Evolutionary conservation across 78 protist genomes (phyloP), one percentile per base, ranked within the genome.

Genomic region (Tieghemostelium lacteum): DNA sequence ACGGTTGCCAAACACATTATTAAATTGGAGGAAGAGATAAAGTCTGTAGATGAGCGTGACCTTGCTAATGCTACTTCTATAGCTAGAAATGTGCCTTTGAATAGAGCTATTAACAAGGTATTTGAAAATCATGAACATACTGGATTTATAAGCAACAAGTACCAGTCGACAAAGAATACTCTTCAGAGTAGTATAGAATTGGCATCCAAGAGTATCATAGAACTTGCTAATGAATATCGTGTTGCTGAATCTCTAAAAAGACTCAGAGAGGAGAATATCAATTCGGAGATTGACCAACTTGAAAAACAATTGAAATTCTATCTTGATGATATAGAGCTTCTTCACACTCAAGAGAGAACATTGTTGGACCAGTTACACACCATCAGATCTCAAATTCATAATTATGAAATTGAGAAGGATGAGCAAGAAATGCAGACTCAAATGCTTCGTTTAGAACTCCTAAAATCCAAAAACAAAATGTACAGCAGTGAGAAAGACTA

Each of bases 41-140:
- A 49, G 52, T 12, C 24, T 2, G 3, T 70, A 39, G 28, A 5
- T 29, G 75, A 70, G 33, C 17, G 28, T 14, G 55, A 10, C 60
- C 17, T 49, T 28, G 14, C 24, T 3, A 29, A 50, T 3, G 2
- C 78, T 4, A 39, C 75, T 3, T 49, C 42, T 26, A 16, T 28
- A 61, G 52, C 61, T 22, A 7, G 78, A 17, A 72, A 72, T 55
- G 50, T 26, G 17, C 78, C 78, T 5, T 22, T 72, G 5, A 52
- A 72, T 4, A 10, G 75, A 12, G 75, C 75, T 26, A 70, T 70
- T 33, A 26, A 28, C 49, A 2, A 37, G 3, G 75, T 70, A 3
- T 70, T 70, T 49, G 75, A 70, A 16, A 55, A 70, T 29, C 75
- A 70, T 37, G 49, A 70, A 49, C 3, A 49, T 20, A 49, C 75